Base-by-base conservation (phyloP, 345 rosid genomes). In the Balakata baccata region DNA sequence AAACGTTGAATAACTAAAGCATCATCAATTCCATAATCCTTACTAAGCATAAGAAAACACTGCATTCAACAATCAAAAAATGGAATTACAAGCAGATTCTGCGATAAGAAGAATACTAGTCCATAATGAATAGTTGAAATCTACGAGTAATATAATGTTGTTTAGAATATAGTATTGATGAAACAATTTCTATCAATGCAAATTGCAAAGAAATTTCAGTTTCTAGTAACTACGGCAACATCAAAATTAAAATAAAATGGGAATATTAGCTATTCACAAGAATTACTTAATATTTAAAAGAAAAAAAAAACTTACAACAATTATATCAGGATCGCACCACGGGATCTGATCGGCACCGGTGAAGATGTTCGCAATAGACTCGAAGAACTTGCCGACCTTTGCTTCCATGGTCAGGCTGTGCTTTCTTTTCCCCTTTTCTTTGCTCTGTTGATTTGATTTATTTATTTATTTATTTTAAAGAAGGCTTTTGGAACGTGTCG, bases 301-400 rank as follows among this genome's bases (percentile, higher is more conserved):
- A n/a, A 1, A 14, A 45, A 29, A 29, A 61, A 57, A 37, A 58
- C 83, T 74, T 82, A 91, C 94, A 64, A 84, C 84, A 75, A 89
- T 71, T 85, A 88, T 84, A 75, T 89, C 94, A 50, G 85, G 62
- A 68, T 89, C 91, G 83, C 92, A 91, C 89, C 89, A 87, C 2
- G 97, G 97, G 69, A 89, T 84, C 81, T 83, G 85, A 72, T 91
- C 91, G 69, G 82, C 82, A 39, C 86, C 86, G 75, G 85, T 74
- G 87, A 91, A 87, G 89, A 87, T 86, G 64, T 39, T 45, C 46
- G 66, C 43, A 37, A 75, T 49, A 46, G 83, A 80, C 70, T 64
- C 83, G 60, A 80, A 29, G 61, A 68, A 72, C 46, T 63, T 66
- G 22, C 67, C 74, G 3, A 79, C 41, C 43, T 79, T 70, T 5